Percentiles rank a stretch among this genome's conserved stretches.
Evolutionary conservation across 2,329 filamentous ascomycete species (phyloP).

Genomic region (Thermoascus crustaceus): DNA sequence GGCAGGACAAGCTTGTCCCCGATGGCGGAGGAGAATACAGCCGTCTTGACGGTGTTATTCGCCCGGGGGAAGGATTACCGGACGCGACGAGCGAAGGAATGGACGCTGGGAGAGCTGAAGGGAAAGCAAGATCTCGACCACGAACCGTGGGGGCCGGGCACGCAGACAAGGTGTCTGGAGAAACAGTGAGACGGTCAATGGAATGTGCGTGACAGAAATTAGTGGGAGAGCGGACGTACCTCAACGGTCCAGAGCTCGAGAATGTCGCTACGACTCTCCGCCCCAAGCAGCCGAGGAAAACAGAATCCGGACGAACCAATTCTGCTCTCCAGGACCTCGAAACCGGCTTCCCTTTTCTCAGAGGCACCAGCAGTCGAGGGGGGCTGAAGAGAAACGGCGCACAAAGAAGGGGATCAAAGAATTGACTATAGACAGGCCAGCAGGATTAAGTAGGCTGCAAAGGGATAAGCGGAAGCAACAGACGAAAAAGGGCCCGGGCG

Average conservation of each 20-base stretch:
- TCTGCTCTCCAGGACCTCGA: not conserved
- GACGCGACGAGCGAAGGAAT: constrained; percentile 18
- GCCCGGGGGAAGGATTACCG: constrained; percentile 15
- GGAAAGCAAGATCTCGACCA: constrained; percentile 14
- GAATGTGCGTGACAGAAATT: constrained; percentile 19
- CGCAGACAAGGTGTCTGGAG: constrained; percentile 3
- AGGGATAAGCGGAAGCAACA: constrained; percentile 13
- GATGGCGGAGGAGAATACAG: constrained; percentile 66
- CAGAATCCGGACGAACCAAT: too few species aligned
- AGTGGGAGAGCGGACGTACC: constrained; percentile 11
- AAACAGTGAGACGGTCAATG: constrained; percentile 18
- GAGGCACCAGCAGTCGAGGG: not conserved
- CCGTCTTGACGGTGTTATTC: constrained; percentile 58
- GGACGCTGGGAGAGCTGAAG: constrained; percentile 22
- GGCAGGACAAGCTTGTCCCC: constrained; percentile 78
- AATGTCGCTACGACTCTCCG: constrained; percentile 10
- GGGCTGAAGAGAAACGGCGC: constrained; percentile 2
- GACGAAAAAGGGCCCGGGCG: constrained; percentile 12
- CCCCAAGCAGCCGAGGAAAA: constrained; percentile 1
- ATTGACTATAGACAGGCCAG: constrained; percentile 11
- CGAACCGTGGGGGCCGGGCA: constrained; percentile 5
- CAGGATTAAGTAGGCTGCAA: constrained; percentile 15
- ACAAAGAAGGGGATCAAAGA: constrained; percentile 7
- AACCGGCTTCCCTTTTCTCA: constrained; percentile 1
- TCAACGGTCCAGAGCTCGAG: constrained; percentile 6